Evolutionary conservation across 768 basidiomycete genomes (phyloP), one percentile per base, ranked within the genome.

Genomic region (Crepidotus variabilis): DNA sequence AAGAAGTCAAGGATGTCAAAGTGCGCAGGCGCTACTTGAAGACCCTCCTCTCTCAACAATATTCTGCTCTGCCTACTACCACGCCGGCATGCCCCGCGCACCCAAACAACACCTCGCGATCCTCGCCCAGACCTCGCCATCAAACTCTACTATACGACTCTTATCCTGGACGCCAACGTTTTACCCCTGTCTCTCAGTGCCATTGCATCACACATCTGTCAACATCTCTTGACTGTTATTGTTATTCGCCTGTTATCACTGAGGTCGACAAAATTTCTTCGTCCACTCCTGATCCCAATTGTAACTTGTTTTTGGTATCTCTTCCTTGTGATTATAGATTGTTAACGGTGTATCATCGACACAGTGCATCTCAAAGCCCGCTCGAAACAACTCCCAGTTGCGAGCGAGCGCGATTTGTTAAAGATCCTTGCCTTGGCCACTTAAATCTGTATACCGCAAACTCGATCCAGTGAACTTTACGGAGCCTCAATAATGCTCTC

Each of bases 101-200:
- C 57, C 57, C 59, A 54, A 10, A 63, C 58, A 46, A 69, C 69
- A 55, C 60, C 67, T 16, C 59, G 63, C 24, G 69, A 67, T 20
- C 66, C 69, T 5, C 78, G 69, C 13, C 73, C 78, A 11, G 70
- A 72, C 8, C 68, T 90, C 16, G 73, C 75, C 49, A 81, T 93
- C 61, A 74, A 90, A 6, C 80, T 91, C 2, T 96, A 96, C 2
- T 97, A 94, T 71, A 93, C 93, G 11, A 77, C 89, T 47, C 87
- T 99, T 56, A 87, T 99, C 24, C 76, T 96, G 65, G 96, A 98
- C 71, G 98, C 96, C 50, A 98, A 98, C 73, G 91, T 98, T 54
- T 76, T 99, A 0, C 80, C 98, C 14, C 89, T 92, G 0, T 93
- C 92, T 0, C 77, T 98, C 2, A 69, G 84, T 0, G 75, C 88